Evolutionary conservation across 2,329 filamentous ascomycete species (phyloP), one percentile per base, ranked within the genome.

Genomic region (Lachnellula willkommii): DNA sequence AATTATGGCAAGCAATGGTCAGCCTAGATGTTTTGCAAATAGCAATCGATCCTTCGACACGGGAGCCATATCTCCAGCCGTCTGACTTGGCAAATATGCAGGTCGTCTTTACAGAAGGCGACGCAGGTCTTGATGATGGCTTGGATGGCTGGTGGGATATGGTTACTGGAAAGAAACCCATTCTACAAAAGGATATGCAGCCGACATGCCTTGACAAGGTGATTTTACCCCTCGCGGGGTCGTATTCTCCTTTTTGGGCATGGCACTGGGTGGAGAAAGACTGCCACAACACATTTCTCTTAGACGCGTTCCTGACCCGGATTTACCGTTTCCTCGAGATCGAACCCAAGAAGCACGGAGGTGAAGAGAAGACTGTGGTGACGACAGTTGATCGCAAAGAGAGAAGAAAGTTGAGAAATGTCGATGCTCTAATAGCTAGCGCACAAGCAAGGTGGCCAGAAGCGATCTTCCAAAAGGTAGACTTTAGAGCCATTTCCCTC

Each of bases 1-100:
- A 68, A 58, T 53, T 68, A 9, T 66, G 66, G 66, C 62, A 66
- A n/a, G 61, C 65, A 4, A 58, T 61, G 17, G 47, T 66, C 15
- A 65, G 61, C 9, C 37, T 69, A 24, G 65, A 68, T 36, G 54
- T 55, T 5, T 56, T 68, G 20, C 54, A 57, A 14, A 55, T 62
- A 35, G 60, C 67, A 4, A 43, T 56, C 37, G 54, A 63, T 53
- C 62, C 64, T 11, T 39, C 54, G 3, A 65, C 61, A 1, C 54
- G 55, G 5, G 46, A 42, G n/a, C 59, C 65, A 4, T 67, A 61
- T 45, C 43, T 67, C n/a, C 57, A 55, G 14, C 17, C 55, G 11
- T 15, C 47, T 14, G 57, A 65, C n/a, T 46, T 57, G 9, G 43
- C 59, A 11, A 45, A 54, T 11, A 55, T 66, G 11, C 60, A 58